These are phyloP conservation scores for Parmelia sp. DNA, from an alignment of 495 filamentous ascomycete genomes.

Conservation along the genomic window DNA sequence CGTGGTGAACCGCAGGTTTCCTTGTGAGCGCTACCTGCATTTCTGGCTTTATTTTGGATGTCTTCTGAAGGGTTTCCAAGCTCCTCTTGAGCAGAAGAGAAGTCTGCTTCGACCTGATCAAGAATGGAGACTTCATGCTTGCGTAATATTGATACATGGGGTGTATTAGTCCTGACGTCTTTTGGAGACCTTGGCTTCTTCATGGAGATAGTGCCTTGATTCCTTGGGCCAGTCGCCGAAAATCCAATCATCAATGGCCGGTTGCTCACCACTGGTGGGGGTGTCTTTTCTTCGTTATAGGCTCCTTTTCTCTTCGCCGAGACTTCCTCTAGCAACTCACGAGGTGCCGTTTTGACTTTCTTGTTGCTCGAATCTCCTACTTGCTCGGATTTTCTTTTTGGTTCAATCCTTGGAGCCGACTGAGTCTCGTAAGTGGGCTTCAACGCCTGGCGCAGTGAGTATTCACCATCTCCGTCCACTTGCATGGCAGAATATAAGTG, in stretches of 20 bases:
- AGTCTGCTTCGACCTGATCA: not conserved
- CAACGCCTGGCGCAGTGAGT: not conserved
- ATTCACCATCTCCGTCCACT: not conserved
- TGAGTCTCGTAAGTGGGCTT: not conserved
- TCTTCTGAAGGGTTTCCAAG: not conserved
- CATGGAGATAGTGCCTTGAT: constrained; percentile 29
- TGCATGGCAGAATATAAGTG: not conserved
- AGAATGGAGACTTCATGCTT: not conserved
- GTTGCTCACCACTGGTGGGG: not conserved
- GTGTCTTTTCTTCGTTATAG: not conserved
- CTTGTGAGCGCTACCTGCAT: not conserved
- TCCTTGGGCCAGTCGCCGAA: constrained; percentile 26
- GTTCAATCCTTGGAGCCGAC: not conserved
- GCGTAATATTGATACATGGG: not conserved
- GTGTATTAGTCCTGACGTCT: not conserved
- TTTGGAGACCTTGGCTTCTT: constrained; percentile 2
- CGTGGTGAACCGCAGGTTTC: not conserved
- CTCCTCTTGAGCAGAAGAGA: not conserved
- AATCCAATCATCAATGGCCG: constrained; percentile 30
- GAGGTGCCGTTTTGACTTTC: not conserved
- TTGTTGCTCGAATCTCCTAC: not conserved
- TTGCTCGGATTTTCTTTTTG: not conserved
- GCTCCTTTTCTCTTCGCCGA: not conserved
- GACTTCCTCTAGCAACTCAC: not conserved
- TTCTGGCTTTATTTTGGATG: not conserved